Conservation (phyloP, 1,284 basidiomycete species). For the Athelia sp. region DNA sequence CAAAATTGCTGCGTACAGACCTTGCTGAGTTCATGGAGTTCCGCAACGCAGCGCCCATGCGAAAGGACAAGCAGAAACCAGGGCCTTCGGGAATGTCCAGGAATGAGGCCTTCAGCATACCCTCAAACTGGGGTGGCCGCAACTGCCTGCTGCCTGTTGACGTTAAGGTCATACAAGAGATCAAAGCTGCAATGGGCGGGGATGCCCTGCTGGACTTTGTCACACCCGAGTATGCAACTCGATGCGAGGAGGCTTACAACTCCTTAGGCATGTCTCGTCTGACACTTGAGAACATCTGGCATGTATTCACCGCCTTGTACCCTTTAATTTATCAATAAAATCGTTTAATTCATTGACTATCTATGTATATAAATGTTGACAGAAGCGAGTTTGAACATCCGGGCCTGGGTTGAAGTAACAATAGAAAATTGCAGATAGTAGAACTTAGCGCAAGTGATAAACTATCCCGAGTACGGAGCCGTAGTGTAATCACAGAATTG, state of each 20-base stretch:
- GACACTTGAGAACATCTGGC: slow-evolving; percentile 17
- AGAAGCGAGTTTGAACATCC: not conserved
- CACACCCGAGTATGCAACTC: slow-evolving; percentile 11
- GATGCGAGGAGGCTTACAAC: slow-evolving; percentile 11
- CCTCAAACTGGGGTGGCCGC: slow-evolving; percentile 14
- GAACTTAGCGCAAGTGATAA: not conserved
- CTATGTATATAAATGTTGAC: not conserved
- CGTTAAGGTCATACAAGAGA: slow-evolving; percentile 14
- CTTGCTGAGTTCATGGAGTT: slow-evolving; percentile 15
- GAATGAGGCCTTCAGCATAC: slow-evolving; percentile 18
- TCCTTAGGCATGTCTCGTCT: slow-evolving; percentile 9
- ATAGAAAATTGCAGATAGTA: not conserved
- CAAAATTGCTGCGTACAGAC: slow-evolving; percentile 15
- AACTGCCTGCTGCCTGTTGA: slow-evolving; percentile 19
- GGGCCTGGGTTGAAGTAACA: not conserved
- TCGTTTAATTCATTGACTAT: not conserved
- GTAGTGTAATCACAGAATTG: not conserved
- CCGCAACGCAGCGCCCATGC: slow-evolving; percentile 14
- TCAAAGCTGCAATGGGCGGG: slow-evolving; percentile 18
- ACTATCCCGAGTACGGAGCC: not conserved
- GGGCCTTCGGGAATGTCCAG: slow-evolving; percentile 24
- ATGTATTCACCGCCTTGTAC: not conserved
- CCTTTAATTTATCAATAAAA: not conserved
- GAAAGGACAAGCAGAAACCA: slow-evolving; percentile 19
- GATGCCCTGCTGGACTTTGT: slow-evolving; percentile 17